These are phyloP conservation scores for Adansonia rubrostipa DNA, from an alignment of 441 rosid species.

Conservation along the genomic window DNA sequence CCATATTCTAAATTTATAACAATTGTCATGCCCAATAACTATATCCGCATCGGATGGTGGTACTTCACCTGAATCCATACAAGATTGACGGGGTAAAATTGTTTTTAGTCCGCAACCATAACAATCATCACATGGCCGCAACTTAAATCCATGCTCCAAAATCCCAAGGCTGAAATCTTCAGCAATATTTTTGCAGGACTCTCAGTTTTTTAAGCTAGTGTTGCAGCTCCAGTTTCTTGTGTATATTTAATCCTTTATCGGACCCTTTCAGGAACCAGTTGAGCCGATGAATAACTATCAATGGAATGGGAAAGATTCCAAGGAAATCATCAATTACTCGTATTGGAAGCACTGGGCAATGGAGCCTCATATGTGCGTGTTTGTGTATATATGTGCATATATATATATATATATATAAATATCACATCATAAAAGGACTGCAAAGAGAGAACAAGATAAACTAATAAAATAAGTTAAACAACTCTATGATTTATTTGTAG, in stretches of 20 bases:
- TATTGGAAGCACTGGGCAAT: neutral
- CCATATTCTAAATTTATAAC: too few species aligned
- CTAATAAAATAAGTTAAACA: neutral
- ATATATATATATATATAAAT: neutral
- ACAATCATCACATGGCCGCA: too few species aligned
- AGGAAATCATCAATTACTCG: neutral
- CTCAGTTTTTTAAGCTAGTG: neutral
- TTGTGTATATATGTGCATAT: too few species aligned
- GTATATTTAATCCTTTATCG: neutral
- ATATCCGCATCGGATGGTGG: too few species aligned
- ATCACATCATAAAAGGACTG: neutral
- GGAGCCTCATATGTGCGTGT: too few species aligned
- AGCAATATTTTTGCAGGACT: neutral
- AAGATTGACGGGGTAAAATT: too few species aligned
- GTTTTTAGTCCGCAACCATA: too few species aligned
- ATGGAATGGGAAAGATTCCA: neutral
- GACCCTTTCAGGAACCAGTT: neutral
- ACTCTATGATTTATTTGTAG: too few species aligned
- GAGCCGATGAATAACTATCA: neutral
- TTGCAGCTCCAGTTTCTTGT: neutral
- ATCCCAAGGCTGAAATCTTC: neutral
- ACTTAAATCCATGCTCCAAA: too few species aligned
- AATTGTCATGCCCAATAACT: too few species aligned
- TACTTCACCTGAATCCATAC: too few species aligned
- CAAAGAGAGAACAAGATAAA: neutral